Conservation (phyloP, 2,329 filamentous ascomycete species). For the Hypoxylon sp. region DNA sequence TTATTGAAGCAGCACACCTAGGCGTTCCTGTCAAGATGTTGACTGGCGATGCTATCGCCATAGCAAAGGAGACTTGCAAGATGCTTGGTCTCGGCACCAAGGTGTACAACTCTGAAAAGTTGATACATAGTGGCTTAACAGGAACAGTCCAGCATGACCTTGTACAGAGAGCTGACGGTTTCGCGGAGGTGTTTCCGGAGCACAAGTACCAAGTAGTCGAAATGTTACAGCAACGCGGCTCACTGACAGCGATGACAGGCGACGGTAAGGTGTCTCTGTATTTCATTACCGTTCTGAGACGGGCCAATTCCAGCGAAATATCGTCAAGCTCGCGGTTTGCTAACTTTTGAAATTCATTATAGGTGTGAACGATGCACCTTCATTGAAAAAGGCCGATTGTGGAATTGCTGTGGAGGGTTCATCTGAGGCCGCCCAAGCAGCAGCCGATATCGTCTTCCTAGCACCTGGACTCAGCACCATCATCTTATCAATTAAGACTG, state of each 20-base stretch:
- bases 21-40: conserved; percentile 86
- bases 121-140: conserved; percentile 81
- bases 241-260: conserved; percentile 82
- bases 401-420: conserved; percentile 82
- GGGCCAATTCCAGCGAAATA: not conserved
- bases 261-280: conserved; percentile 61
- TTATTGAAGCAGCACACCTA: conserved; percentile 81
- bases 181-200: conserved; percentile 81
- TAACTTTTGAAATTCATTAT: conserved; percentile 14
- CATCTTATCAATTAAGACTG: conserved; percentile 80
- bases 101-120: conserved; percentile 84
- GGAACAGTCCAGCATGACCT: conserved; percentile 82
- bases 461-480: conserved; percentile 80
- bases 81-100: conserved; percentile 85
- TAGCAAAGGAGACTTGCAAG: conserved; percentile 86
- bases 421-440: conserved; percentile 79
- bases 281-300: not conserved
- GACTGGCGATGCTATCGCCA: conserved; percentile 84
- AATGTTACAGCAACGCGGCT: conserved; percentile 81
- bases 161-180: conserved; percentile 81
- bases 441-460: conserved; percentile 82
- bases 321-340: not conserved
- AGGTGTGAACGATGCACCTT: conserved; percentile 80
- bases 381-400: conserved; percentile 81
- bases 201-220: conserved; percentile 84